Conservation (phyloP, 1,139 yeast genomes). For the Wickerhamomyces sp. region DNA sequence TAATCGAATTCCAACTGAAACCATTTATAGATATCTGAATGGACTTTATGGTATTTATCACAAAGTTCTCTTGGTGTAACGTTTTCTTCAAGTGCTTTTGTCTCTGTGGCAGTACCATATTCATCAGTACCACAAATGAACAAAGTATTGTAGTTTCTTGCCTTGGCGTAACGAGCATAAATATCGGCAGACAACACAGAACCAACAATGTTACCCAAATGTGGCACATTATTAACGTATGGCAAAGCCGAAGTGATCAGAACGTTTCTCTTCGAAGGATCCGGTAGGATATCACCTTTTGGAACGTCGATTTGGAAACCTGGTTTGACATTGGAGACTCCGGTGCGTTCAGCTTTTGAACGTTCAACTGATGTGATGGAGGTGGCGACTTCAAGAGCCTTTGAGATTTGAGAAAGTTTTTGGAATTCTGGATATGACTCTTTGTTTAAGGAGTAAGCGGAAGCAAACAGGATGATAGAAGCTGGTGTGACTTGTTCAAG, state of each 20-base stretch:
- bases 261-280: slow-evolving; percentile 59
- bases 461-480: slow-evolving; percentile 30
- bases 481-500: slow-evolving; percentile 25
- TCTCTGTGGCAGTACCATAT: slow-evolving; percentile 98
- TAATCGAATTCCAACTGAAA: slow-evolving; percentile 91
- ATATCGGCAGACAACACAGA: slow-evolving; percentile 94
- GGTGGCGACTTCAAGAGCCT: slow-evolving; percentile 32
- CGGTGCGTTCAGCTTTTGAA: slow-evolving; percentile 48
- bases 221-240: slow-evolving; percentile 96
- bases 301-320: slow-evolving; percentile 37
- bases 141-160: slow-evolving; percentile 81
- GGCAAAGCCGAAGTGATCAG: slow-evolving; percentile 95
- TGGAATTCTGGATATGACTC: slow-evolving; percentile 25
- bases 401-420: slow-evolving; percentile 37
- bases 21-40: slow-evolving; percentile 91
- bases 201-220: slow-evolving; percentile 94
- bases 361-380: slow-evolving; percentile 28
- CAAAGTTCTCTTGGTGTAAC: slow-evolving; percentile 85
- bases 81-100: slow-evolving; percentile 92
- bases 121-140: slow-evolving; percentile 97
- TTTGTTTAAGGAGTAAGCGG: slow-evolving; percentile 29
- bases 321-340: slow-evolving; percentile 41
- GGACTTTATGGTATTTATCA: slow-evolving; percentile 83
- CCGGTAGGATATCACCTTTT: slow-evolving; percentile 44
- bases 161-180: slow-evolving; percentile 83